Percentiles rank a stretch among this genome's conserved stretches.
Evolutionary conservation across 2,329 filamentous ascomycete genomes (phyloP).

Genomic region (Pseudogymnoascus pannorum): DNA sequence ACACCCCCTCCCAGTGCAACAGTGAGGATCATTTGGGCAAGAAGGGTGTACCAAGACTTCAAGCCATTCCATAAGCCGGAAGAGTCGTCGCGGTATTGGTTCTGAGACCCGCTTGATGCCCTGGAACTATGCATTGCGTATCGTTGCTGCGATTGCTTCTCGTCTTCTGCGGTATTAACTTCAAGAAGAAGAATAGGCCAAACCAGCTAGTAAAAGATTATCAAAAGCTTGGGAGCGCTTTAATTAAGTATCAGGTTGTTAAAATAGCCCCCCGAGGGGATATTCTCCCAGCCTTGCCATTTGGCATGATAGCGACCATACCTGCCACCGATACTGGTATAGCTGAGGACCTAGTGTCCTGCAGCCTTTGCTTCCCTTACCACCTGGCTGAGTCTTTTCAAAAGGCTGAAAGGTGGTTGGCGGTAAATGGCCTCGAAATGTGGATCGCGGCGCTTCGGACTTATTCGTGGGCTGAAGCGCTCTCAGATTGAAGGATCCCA

Average conservation of each 20-base stretch:
- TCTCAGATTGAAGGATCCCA: background rate
- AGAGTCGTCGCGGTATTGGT: background rate
- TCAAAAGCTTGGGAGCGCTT: background rate
- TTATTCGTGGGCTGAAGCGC: background rate
- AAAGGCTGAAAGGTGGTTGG: background rate
- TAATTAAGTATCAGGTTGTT: background rate
- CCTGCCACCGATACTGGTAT: background rate
- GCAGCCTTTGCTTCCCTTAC: background rate
- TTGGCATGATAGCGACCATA: background rate
- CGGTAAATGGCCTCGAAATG: background rate
- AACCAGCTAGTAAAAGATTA: background rate
- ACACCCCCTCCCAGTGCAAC: background rate
- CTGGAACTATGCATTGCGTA: background rate
- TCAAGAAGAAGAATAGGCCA: background rate
- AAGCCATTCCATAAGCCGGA: background rate
- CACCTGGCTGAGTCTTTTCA: background rate
- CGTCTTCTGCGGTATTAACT: background rate
- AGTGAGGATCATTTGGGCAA: background rate
- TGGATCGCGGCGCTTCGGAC: background rate
- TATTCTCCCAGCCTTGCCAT: background rate
- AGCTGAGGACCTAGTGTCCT: background rate
- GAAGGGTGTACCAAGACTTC: background rate
- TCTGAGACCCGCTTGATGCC: background rate
- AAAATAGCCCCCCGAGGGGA: background rate
- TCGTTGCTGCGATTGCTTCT: background rate